Conservation (phyloP, 2,329 filamentous ascomycete species). For the Cladosporium austrohemisphaericum region DNA sequence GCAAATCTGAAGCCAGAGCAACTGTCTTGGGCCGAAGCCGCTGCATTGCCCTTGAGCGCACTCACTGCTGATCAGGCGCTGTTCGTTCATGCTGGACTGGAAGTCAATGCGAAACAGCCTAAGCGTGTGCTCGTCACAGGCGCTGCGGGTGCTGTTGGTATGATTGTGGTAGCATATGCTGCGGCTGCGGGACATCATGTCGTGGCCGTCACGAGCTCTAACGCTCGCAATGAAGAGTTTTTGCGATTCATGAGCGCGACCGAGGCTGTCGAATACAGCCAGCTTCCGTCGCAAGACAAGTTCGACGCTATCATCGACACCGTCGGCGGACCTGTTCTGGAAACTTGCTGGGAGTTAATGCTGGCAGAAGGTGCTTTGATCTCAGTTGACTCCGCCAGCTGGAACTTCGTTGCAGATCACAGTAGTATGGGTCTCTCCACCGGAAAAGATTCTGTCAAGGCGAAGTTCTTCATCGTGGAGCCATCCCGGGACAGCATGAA, state of each 20-base stretch:
- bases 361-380: background rate
- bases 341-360: background rate
- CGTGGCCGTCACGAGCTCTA: constrained; percentile 35
- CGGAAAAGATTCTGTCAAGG: background rate
- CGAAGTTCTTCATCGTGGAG: constrained; percentile 11
- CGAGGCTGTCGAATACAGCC: constrained; percentile 37
- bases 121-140: constrained; percentile 40
- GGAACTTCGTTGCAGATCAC: constrained; percentile 1
- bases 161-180: constrained; percentile 41
- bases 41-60: constrained; percentile 40
- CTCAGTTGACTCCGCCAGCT: constrained; percentile 30
- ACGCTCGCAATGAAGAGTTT: constrained; percentile 29
- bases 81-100: constrained; percentile 27
- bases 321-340: constrained; percentile 11
- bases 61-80: constrained; percentile 42
- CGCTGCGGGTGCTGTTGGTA: constrained; percentile 40
- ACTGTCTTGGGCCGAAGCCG: constrained; percentile 36
- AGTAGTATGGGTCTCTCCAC: background rate
- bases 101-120: background rate
- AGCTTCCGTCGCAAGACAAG: constrained; percentile 17
- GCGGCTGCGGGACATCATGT: constrained; percentile 33
- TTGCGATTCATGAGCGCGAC: constrained; percentile 36
- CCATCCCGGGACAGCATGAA: background rate
- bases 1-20: constrained; percentile 34
- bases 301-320: constrained; percentile 15